phyloP scores from a whole-genome alignment of 768 basidiomycete species.

The Pseudohyphozyma bogoriensis region DNA sequence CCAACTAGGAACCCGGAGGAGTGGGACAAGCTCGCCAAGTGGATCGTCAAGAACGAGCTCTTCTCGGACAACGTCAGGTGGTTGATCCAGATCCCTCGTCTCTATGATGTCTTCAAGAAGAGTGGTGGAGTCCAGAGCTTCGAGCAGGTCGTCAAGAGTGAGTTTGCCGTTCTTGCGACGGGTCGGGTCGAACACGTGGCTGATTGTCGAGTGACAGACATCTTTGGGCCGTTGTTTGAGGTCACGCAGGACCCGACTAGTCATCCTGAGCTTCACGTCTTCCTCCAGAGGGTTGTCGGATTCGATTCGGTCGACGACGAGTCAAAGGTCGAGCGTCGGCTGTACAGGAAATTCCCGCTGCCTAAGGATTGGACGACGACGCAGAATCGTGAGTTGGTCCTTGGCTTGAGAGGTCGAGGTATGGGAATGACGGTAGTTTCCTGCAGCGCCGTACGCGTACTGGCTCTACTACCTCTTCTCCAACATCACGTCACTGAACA shows the following conservation, averaged over 20 bases:
- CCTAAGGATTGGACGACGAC: conserved; percentile 78
- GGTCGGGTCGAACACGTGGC: background rate
- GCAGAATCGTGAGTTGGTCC: conserved; percentile 77
- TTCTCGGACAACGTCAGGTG: conserved; percentile 95
- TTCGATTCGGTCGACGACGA: conserved; percentile 99
- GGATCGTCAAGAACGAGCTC: conserved; percentile 87
- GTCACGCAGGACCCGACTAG: conserved; percentile 81
- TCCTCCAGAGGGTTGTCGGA: conserved; percentile 87
- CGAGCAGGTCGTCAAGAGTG: conserved; percentile 81
- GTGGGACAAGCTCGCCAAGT: conserved; percentile 97
- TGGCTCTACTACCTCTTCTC: conserved; percentile 98
- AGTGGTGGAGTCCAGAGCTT: conserved; percentile 74
- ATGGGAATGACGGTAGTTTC: background rate
- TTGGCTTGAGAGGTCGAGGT: no score
- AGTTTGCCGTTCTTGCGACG: conserved; percentile 35
- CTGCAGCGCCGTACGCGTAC: conserved; percentile 8
- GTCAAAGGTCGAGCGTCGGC: conserved; percentile 79
- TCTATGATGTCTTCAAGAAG: conserved; percentile 92
- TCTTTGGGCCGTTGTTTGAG: conserved; percentile 88
- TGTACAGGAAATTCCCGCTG: conserved; percentile 56
- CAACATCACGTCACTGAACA: conserved; percentile 88
- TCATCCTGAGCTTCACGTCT: conserved; percentile 89
- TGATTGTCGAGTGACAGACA: conserved; percentile 47
- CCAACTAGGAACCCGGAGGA: conserved; percentile 45
- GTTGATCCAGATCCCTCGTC: conserved; percentile 87